Percentiles rank a stretch among this genome's conserved stretches.
Evolutionary conservation across 2,329 filamentous ascomycete genomes (phyloP).

Genomic region (Peltaster fructicola): DNA sequence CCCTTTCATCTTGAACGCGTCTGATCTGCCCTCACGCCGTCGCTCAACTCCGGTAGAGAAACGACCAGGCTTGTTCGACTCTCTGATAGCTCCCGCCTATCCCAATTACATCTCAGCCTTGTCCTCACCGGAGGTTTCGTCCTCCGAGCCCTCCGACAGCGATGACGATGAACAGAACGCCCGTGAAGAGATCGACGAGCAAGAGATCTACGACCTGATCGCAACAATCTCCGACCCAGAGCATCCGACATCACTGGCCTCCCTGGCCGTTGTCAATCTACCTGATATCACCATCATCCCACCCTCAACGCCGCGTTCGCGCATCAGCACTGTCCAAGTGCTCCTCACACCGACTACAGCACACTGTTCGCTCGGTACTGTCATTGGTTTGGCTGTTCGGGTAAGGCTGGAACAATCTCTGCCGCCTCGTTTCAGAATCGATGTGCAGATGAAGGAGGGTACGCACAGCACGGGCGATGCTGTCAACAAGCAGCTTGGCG

Average conservation of each 20-base stretch:
- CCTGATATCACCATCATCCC: constrained; percentile 70
- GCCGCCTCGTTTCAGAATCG: constrained; percentile 78
- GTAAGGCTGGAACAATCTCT: constrained; percentile 81
- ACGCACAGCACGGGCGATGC: constrained; percentile 91
- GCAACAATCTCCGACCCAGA: constrained; percentile 91
- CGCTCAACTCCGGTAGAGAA: constrained; percentile 26
- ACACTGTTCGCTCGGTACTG: constrained; percentile 88
- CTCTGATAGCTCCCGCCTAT: constrained; percentile 30
- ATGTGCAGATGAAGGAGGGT: constrained; percentile 87
- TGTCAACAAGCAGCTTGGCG: constrained; percentile 88
- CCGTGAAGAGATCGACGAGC: constrained; percentile 80
- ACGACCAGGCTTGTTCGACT: constrained; percentile 36
- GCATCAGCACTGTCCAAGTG: constrained; percentile 61
- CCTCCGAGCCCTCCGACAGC: constrained; percentile 32
- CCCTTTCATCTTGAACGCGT: constrained; percentile 75
- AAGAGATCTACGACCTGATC: constrained; percentile 94
- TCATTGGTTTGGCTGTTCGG: constrained; percentile 84
- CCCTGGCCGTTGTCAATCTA: constrained; percentile 89
- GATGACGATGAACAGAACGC: constrained; percentile 39
- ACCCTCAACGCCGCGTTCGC: constrained; percentile 41
- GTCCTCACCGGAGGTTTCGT: constrained; percentile 20
- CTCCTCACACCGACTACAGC: constrained; percentile 92
- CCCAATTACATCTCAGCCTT: constrained; percentile 29
- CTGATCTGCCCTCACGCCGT: constrained; percentile 70
- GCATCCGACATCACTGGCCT: constrained; percentile 83